A percentile compares a stretch with the other conserved stretches of the same genome.
Evolutionary conservation across 352 stramenopile species (phyloP).

Genomic region (Pythium pyrilobum): DNA sequence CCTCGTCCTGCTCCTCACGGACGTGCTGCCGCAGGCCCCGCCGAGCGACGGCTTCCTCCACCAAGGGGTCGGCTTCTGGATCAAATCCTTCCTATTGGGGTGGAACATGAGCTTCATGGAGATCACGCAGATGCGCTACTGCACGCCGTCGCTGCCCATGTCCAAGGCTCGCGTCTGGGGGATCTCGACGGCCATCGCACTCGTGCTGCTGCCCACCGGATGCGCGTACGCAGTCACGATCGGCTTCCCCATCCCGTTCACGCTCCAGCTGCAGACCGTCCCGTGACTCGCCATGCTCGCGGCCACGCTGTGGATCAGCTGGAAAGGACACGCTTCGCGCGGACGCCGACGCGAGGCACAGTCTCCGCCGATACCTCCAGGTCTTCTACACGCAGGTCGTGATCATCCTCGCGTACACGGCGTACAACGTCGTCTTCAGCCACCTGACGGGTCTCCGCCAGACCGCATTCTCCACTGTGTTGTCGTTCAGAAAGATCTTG

Average conservation of each 20-base stretch:
- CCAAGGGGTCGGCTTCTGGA: neutral
- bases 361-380: neutral
- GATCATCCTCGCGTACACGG: conserved; percentile 1
- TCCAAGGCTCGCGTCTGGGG: neutral
- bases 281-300: neutral
- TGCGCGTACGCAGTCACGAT: neutral
- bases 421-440: conserved; percentile 2
- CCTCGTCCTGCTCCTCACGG: neutral
- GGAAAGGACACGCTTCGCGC: neutral
- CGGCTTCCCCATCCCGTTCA: conserved; percentile 8
- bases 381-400: conserved; percentile 1
- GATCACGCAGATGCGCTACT: neutral
- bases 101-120: neutral
- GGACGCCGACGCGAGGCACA: neutral
- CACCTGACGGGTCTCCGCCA: no score
- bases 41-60: neutral
- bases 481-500: neutral
- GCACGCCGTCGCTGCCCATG: neutral
- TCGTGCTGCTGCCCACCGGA: neutral
- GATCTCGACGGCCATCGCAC: neutral
- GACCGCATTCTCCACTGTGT: neutral
- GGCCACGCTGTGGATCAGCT: neutral
- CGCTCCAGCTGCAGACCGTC: neutral
- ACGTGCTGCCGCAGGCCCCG: neutral
- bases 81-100: neutral